Evolutionary conservation across 768 basidiomycete species (phyloP).

Genomic region (Trametes meyenii): DNA sequence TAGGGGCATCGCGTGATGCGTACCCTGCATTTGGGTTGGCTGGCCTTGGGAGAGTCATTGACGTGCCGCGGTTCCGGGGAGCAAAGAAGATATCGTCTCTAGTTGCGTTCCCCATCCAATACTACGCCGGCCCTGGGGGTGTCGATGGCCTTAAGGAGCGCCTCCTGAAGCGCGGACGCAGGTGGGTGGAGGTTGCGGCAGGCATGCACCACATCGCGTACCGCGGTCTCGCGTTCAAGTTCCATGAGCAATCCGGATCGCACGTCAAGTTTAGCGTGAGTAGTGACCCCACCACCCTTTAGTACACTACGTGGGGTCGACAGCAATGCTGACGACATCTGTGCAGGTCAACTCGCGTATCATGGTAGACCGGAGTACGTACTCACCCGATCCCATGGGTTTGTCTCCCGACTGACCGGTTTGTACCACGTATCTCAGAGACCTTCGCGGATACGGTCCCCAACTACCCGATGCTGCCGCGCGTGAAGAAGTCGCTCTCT

Average conservation of each 20-base stretch:
- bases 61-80: conserved; percentile 49
- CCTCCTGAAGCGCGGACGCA: conserved; percentile 53
- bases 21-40: conserved; percentile 29
- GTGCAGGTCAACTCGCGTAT: conserved; percentile 57
- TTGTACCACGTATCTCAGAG: conserved; percentile 18
- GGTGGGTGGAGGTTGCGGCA: conserved; percentile 52
- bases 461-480: conserved; percentile 30
- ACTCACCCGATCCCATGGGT: not conserved
- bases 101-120: conserved; percentile 56
- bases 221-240: conserved; percentile 50
- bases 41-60: conserved; percentile 33
- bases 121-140: conserved; percentile 44
- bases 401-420: conserved; percentile 1
- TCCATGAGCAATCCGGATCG: conserved; percentile 31
- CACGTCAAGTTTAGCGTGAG: conserved; percentile 52
- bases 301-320: not conserved
- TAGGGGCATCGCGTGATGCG: not conserved
- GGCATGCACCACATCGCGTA: conserved; percentile 62
- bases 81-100: conserved; percentile 52
- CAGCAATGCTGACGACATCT: not conserved
- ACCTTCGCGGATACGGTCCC: conserved; percentile 32
- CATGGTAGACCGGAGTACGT: conserved; percentile 61
- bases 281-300: not conserved
- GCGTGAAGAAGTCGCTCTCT: conserved; percentile 28
- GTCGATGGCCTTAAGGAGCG: conserved; percentile 43